phyloP scores from a whole-genome alignment of 2,329 filamentous ascomycete species.

The Diaporthe aspalathi region DNA sequence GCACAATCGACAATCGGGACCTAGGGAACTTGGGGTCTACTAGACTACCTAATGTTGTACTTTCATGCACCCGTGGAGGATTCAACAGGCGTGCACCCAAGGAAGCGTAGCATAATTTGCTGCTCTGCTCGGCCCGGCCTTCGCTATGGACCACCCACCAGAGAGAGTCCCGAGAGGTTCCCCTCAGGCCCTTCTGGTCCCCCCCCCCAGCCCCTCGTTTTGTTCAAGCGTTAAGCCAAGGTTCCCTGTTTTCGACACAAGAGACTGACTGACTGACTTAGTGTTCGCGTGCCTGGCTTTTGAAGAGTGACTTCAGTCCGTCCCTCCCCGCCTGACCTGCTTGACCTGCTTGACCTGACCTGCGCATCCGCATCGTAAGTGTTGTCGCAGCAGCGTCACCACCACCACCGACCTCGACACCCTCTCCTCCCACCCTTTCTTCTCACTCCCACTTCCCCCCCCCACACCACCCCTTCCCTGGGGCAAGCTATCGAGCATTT shows the following conservation, averaged over 20 bases:
- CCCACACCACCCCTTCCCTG: too few species aligned
- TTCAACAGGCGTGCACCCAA: background rate
- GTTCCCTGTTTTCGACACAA: conserved; percentile 28
- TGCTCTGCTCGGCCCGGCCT: conserved; percentile 27
- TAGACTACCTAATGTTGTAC: conserved; percentile 11
- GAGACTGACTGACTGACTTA: background rate
- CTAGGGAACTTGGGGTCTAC: background rate
- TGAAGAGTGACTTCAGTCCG: conserved; percentile 1
- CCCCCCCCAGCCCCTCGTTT: conserved; percentile 26
- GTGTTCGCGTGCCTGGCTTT: too few species aligned
- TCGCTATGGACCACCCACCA: background rate
- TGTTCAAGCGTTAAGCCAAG: conserved; percentile 13
- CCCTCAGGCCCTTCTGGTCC: background rate
- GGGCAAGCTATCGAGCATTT: background rate
- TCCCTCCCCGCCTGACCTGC: conserved; percentile 10
- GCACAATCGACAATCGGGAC: too few species aligned
- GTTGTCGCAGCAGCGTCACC: conserved; percentile 4
- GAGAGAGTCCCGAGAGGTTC: background rate
- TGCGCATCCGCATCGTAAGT: conserved; percentile 24
- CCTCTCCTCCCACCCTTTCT: background rate
- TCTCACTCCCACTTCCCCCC: conserved; percentile 7
- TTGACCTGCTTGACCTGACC: conserved; percentile 26
- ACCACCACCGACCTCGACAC: conserved; percentile 1
- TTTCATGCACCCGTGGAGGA: conserved; percentile 1
- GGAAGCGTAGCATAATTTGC: conserved; percentile 18